Base-by-base conservation (phyloP, 2,329 filamentous ascomycete genomes). In the Aspergillus aculeatus region DNA sequence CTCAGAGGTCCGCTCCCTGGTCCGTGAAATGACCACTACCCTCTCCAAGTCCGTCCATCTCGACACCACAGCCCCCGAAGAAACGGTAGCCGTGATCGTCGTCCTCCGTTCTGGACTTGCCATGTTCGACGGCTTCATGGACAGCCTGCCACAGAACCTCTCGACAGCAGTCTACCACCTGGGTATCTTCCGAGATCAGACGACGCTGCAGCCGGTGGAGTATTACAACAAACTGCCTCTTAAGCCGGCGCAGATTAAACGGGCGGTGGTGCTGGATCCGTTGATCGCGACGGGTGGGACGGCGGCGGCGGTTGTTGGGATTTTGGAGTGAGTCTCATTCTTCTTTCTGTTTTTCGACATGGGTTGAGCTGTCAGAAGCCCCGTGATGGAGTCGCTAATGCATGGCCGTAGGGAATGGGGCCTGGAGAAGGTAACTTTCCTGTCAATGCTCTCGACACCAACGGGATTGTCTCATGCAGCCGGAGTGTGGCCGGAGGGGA, bases 81-180 rank as follows among this genome's bases (percentile, higher is more conserved):
- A 69, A 48, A 68, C 66, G 21, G 58, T 75, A 29, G 73, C 72
- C n/a, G 58, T 75, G 10, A 64, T 75, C 21, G 60, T 66, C 1
- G 56, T 67, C 12, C 58, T 66, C 31, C 75, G 76, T 12, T 77
- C 75, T 4, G 75, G 76, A 1, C 60, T 78, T 5, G 67, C 71
- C 31, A 78, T 78, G 76, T 69, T 67, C 24, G 75, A 78, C 41
- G 60, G 72, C 2, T 77, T 77, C 58, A 50, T 75, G 26, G 58
- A 60, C n/a, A 60, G 52, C 10, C 32, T 69, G 59, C 52, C 63
- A 56, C 47, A 61, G 68, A 56, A 66, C 63, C 44, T 68, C 57
- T 67, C 71, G 21, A 65, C 68, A 0, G 64, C 72, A 21, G 63
- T 62, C 54, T 70, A 71, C 48, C 70, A 72, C 54, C 63, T 72